Base-by-base conservation (phyloP, 2,329 filamentous ascomycete genomes). In the Beauveria bassiana region DNA sequence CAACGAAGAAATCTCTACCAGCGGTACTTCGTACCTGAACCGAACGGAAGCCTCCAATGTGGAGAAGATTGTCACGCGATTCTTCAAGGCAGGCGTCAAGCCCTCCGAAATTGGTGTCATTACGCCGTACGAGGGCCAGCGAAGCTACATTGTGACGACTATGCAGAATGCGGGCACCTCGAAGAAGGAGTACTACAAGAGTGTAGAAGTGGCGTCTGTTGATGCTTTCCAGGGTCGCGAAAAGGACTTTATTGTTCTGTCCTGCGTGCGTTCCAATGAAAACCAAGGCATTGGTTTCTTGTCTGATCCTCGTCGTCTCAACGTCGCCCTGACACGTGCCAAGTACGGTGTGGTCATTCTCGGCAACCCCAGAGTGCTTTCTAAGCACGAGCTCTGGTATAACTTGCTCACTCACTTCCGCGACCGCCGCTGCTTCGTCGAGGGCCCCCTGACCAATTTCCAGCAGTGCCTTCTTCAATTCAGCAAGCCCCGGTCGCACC, bases 221-320 rank as follows among this genome's bases (percentile, higher is more conserved):
- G 95, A 99, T 79, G 95, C 95, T 22, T 99, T 99, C 83, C 95
- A 99, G 73, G 95, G 95, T 58, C 89, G 95, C 79, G 95, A 99
- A 77, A 99, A 99, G 78, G 95, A 99, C 72, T 99, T 96, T 70
- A 99, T 99, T 70, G 93, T 99, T 45, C 81, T 99, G 38, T 98
- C 95, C 64, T 99, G 95, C 71, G 95, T 99, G 56, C 91, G 95
- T 72, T 98, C 93, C 72, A 99, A 99, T 73, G 95, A 99, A 70
- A 96, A 98, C 73, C 95, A 99, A 74, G 95, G 95, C 67, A 99
- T 99, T 69, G 95, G 95, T 77, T 99, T 99, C 85, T 80, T 99
- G 80, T 98, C 93, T 64, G 95, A 99, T 69, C 95, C 95, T 58
- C 91, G 95, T 66, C 93, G 95, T 81, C 86, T 99, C 70, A 99